Evolutionary conservation across 2,329 filamentous ascomycete species (phyloP).

Genomic region (Xylaria sp.): DNA sequence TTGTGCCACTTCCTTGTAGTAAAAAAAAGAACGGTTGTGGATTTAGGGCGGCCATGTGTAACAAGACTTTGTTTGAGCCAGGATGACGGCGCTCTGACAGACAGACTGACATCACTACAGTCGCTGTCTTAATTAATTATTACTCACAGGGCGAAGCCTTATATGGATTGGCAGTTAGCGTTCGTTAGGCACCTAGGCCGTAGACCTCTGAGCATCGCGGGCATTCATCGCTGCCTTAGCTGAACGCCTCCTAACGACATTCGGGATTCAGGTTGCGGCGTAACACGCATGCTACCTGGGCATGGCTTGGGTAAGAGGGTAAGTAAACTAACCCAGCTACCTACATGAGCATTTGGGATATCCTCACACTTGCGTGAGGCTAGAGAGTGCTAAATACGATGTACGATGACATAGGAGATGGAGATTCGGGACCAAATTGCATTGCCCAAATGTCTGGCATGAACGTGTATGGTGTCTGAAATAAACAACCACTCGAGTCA

Average conservation of each 20-base stretch:
- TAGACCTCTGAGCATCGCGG: neutral
- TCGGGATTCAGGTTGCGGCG: neutral
- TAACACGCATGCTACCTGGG: slow-evolving; percentile 8
- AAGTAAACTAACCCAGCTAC: neutral
- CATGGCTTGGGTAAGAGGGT: slow-evolving; percentile 2
- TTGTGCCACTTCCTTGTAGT: neutral
- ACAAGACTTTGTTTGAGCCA: neutral
- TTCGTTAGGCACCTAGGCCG: neutral
- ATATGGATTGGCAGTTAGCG: neutral
- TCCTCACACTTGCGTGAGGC: slow-evolving; percentile 8
- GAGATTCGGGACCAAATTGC: slow-evolving; percentile 1
- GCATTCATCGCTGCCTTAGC: slow-evolving; percentile 5
- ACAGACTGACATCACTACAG: neutral
- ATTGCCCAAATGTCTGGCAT: neutral
- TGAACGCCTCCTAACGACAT: neutral
- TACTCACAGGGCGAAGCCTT: neutral
- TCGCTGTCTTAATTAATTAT: neutral
- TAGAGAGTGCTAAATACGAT: neutral
- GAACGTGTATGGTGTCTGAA: neutral
- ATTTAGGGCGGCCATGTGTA: neutral
- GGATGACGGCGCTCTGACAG: neutral
- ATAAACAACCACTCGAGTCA: neutral
- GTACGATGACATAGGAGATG: slow-evolving; percentile 21
- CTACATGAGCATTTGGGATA: neutral
- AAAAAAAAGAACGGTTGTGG: neutral